Evolutionary conservation across 2,329 filamentous ascomycete genomes (phyloP).

Genomic region (Penicillium corylophilum): DNA sequence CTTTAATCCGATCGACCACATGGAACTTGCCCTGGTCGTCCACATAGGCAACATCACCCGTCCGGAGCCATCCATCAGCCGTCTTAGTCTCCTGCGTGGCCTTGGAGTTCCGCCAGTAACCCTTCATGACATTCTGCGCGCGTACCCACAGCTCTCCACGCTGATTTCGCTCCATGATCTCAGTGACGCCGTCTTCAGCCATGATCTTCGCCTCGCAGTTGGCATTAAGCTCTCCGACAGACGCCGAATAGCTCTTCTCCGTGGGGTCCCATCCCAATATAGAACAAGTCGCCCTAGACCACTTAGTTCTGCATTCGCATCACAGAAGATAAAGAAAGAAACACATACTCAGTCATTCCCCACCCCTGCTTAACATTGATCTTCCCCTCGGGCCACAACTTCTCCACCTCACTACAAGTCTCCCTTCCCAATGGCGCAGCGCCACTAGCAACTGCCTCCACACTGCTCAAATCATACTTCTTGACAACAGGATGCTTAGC

Average conservation of each 20-base stretch:
- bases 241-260: conserved; percentile 43
- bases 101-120: conserved; percentile 71
- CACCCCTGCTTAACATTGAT: conserved; percentile 69
- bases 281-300: conserved; percentile 62
- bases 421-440: conserved; percentile 65
- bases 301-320: conserved; percentile 2
- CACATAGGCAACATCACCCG: conserved; percentile 67
- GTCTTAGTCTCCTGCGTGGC: conserved; percentile 66
- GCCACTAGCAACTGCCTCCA: conserved; percentile 61
- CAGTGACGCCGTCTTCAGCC: conserved; percentile 46
- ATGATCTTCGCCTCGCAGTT: conserved; percentile 71
- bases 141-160: conserved; percentile 72
- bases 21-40: conserved; percentile 57
- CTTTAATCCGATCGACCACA: conserved; percentile 75
- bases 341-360: conserved; percentile 76
- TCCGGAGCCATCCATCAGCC: conserved; percentile 67
- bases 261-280: conserved; percentile 63
- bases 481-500: conserved; percentile 67
- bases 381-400: conserved; percentile 51
- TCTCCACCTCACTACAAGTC: conserved; percentile 58
- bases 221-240: conserved; percentile 64
- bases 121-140: conserved; percentile 70
- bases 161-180: conserved; percentile 52
- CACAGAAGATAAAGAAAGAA: not conserved
- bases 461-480: conserved; percentile 66